These are phyloP conservation scores for Stereocaulon alpinum DNA, from an alignment of 495 filamentous ascomycete genomes.

Conservation along the genomic window DNA sequence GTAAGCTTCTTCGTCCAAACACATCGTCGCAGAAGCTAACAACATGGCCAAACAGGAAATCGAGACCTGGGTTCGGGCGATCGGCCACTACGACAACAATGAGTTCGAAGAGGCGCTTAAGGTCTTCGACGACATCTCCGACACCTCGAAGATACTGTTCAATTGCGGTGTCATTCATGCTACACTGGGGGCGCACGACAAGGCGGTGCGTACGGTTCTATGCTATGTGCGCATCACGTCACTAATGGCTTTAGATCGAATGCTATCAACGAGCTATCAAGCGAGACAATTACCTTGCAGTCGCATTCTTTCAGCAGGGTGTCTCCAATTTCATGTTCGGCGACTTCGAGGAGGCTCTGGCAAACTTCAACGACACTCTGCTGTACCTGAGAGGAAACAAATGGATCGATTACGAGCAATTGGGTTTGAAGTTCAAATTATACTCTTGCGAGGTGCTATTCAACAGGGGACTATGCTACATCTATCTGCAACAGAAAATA, in stretches of 20 bases:
- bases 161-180: slow-evolving; percentile 98
- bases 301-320: slow-evolving; percentile 97
- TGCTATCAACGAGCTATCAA: slow-evolving; percentile 86
- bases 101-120: slow-evolving; percentile 82
- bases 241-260: slow-evolving; percentile 54
- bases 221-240: neutral
- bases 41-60: slow-evolving; percentile 61
- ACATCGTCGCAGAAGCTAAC: slow-evolving; percentile 2
- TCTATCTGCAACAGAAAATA: slow-evolving; percentile 86
- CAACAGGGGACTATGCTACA: slow-evolving; percentile 95
- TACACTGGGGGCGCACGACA: slow-evolving; percentile 90
- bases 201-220: slow-evolving; percentile 57
- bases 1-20: slow-evolving; percentile 32
- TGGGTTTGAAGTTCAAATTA: slow-evolving; percentile 90
- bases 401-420: slow-evolving; percentile 95
- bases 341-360: slow-evolving; percentile 94
- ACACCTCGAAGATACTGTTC: slow-evolving; percentile 97
- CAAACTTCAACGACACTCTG: slow-evolving; percentile 98
- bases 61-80: slow-evolving; percentile 92
- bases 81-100: slow-evolving; percentile 88
- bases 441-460: slow-evolving; percentile 98
- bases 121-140: slow-evolving; percentile 74
- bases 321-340: slow-evolving; percentile 96
- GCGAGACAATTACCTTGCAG: slow-evolving; percentile 87
- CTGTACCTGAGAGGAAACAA: slow-evolving; percentile 92